Evolutionary conservation across 768 basidiomycete species (phyloP).

Genomic region (Lactifluus subvellereus): DNA sequence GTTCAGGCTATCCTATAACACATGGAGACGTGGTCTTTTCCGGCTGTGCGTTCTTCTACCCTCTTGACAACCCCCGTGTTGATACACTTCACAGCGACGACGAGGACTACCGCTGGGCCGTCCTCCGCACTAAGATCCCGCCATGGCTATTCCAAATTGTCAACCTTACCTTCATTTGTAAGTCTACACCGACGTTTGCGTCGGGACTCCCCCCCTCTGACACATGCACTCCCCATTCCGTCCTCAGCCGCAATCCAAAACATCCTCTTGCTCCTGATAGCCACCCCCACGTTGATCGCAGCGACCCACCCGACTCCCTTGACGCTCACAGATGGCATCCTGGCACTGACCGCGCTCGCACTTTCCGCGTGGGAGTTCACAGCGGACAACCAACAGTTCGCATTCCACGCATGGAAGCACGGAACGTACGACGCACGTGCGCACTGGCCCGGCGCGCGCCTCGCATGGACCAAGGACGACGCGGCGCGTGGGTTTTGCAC

Average conservation of each 20-base stretch:
- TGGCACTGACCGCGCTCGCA: constrained; percentile 53
- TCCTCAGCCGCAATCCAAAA: constrained; percentile 66
- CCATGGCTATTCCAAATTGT: constrained; percentile 51
- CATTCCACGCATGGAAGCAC: constrained; percentile 74
- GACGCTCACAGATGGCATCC: constrained; percentile 51
- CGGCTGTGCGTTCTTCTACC: constrained; percentile 42
- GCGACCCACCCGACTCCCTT: constrained; percentile 49
- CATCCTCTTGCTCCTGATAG: constrained; percentile 67
- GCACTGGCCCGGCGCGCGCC: constrained; percentile 61
- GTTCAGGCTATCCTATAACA: constrained; percentile 72
- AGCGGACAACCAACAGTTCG: constrained; percentile 89
- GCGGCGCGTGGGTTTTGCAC: constrained; percentile 79
- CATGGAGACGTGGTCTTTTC: constrained; percentile 78
- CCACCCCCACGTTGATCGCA: constrained; percentile 54
- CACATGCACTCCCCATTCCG: not conserved
- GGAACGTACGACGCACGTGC: constrained; percentile 24
- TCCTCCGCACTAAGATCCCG: constrained; percentile 59
- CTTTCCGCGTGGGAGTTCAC: constrained; percentile 68
- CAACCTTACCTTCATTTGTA: constrained; percentile 68
- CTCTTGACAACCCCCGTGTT: not conserved
- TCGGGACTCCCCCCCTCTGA: not conserved
- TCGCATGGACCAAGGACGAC: constrained; percentile 63
- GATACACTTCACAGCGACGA: constrained; percentile 44
- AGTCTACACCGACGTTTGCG: constrained; percentile 19
- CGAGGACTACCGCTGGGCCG: constrained; percentile 90